Base-by-base conservation (phyloP, 768 basidiomycete genomes). In the Ramaria rubella region DNA sequence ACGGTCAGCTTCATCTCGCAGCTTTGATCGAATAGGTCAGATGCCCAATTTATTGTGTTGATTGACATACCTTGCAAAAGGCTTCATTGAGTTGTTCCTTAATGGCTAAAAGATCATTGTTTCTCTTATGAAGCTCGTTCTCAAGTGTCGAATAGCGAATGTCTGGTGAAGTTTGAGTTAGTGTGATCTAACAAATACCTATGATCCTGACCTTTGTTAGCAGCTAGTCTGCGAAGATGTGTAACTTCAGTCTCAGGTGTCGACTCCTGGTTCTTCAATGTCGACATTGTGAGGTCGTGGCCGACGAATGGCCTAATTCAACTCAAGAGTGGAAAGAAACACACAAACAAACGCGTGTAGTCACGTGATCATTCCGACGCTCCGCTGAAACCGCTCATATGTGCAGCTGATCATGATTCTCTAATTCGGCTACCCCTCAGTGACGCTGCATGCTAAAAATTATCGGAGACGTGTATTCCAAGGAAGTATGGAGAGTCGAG, bases 1-100 rank as follows among this genome's bases (percentile, higher is more conserved):
- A 27, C 81, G 81, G 58, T 77, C 73, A 5, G 80, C 74, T 70
- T 87, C 85, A 54, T 68, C 66, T 43, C 75, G 75, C 49, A 87
- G 70, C 86, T 87, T 58, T 48, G 52, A 11, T 30, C 9, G 49
- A 45, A 65, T 52, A 62, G 48, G 24, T 4, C 29, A 57, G 11
- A 26, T 27, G 30, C 45, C 52, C 38, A 40, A 50, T 51, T 27
- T 33, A 55, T 23, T 23, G 34, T 2, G 36, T 19, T 30, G 7
- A 21, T 36, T 59, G 24, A 21, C 50, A 15, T 38, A 75, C 74
- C 70, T 75, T 75, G 21, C 67, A 59, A 42, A 75, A 57, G 2
- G 70, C 65, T 34, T 76, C 74, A 40, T 70, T 70, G 1, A 73
- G 55, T 0, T 70, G 66, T 1, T 53, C 57, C 58, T 64, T 70